Base-by-base conservation (phyloP, 2,329 filamentous ascomycete species). In the Xylaria sp. region DNA sequence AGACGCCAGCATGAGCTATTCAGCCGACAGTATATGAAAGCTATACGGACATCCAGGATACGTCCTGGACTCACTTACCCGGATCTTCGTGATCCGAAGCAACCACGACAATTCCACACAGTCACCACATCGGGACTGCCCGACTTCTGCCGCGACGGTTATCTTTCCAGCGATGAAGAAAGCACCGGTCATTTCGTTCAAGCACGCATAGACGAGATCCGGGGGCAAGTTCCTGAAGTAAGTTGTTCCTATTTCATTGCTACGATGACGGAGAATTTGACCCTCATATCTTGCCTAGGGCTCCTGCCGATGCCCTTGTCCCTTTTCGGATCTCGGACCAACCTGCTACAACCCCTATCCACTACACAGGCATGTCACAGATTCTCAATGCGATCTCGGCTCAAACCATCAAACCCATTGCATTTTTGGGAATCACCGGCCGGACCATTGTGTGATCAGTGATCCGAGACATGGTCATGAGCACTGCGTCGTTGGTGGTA, bases 351-450 rank as follows among this genome's bases (percentile, higher is more conserved):
- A 75, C 51, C 71, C 63, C 0, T 37, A 29, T 5, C 75, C 75
- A 16, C 35, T 42, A 5, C 75, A 78, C 44, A 57, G 67, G 8
- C 76, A 78, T 18, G 32, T 60, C 5, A 66, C 58, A n/a, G 69
- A 76, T 37, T 37, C 62, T 5, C 66, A 76, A 9, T 76, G 75
- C 35, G 55, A 66, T 18, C 62, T 73, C 25, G 73, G 74, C 8
- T 69, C 69, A 1, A 25, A 21, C 2, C 75, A 76, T 51, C 6
- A 23, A 1, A 66, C 69, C 6, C 75, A 77, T 51, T 76, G 76
- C 54, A 65, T 77, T 32, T 76, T 73, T 35, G 70, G 74, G 2
- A 66, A 66, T 37, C 68, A 72, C n/a, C 13, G 55, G 18, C 72
- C 71, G 9, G 42, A 53, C 0, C 35, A 68, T n/a, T 76, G 73